A percentile compares a stretch with the other conserved stretches of the same genome.
These are phyloP conservation scores for Gentiana straminea DNA, from an alignment of 257 asterid genomes.

Conservation along the genomic window DNA sequence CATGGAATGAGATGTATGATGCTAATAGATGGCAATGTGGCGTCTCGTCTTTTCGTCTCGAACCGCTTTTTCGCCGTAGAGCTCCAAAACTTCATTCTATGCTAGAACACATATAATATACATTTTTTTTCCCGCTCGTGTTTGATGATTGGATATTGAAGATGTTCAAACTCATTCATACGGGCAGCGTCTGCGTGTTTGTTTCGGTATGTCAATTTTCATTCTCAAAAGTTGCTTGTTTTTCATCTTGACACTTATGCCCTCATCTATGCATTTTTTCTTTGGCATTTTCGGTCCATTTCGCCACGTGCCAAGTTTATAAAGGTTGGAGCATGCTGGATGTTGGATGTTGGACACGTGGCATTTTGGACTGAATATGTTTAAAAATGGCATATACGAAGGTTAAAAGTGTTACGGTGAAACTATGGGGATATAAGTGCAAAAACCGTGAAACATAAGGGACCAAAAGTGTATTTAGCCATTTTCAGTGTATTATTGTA, in stretches of 20 bases:
- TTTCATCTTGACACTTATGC: not conserved
- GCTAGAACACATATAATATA: slow-evolving; percentile 47
- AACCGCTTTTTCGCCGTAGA: slow-evolving; percentile 73
- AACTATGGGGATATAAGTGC: no score
- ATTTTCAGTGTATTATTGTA: no score
- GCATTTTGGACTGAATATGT: no score
- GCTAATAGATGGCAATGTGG: slow-evolving; percentile 76
- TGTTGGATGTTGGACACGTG: no score
- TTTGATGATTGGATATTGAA: slow-evolving; percentile 3
- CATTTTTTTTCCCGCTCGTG: not conserved
- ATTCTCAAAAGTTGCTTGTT: not conserved
- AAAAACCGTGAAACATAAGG: no score
- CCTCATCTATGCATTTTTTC: no score
- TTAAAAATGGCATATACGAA: no score
- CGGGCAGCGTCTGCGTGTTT: not conserved
- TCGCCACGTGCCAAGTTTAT: no score
- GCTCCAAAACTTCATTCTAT: slow-evolving; percentile 61
- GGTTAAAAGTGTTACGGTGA: no score
- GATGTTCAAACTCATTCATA: slow-evolving; percentile 3
- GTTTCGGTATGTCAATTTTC: slow-evolving; percentile 9
- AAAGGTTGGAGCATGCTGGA: no score
- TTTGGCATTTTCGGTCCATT: no score
- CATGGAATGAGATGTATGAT: slow-evolving; percentile 98
- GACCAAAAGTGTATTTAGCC: no score
- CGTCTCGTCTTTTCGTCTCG: slow-evolving; percentile 57